phyloP scores from a whole-genome alignment of 495 filamentous ascomycete genomes.

The Lasiosphaeris hirsuta region DNA sequence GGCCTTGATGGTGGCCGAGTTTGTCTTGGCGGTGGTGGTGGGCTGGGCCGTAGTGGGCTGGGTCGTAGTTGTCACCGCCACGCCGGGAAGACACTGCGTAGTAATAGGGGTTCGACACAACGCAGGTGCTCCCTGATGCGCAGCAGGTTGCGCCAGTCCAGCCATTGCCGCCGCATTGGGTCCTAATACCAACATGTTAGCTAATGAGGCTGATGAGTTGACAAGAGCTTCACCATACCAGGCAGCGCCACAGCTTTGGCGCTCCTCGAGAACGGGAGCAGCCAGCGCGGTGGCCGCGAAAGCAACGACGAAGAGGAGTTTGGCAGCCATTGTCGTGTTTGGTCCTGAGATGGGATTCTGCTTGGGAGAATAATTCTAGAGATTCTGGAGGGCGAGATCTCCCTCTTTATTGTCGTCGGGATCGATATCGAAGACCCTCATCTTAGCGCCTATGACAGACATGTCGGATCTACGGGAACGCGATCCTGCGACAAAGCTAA shows the following conservation, averaged over 20 bases:
- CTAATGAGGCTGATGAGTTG: neutral
- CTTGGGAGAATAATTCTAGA: neutral
- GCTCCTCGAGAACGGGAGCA: conserved; percentile 40
- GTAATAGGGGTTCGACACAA: conserved; percentile 45
- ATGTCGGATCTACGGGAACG: conserved; percentile 28
- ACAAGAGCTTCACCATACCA: conserved; percentile 27
- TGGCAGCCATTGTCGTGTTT: conserved; percentile 24
- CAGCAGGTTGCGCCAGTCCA: conserved; percentile 50
- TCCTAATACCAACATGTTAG: conserved; percentile 30
- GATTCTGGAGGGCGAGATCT: neutral
- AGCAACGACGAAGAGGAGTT: conserved; percentile 29
- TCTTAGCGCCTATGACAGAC: neutral
- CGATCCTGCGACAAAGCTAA: conserved; percentile 5
- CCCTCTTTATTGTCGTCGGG: neutral
- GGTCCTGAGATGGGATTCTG: conserved; percentile 1
- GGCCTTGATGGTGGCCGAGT: conserved; percentile 1
- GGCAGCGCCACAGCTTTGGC: conserved; percentile 32
- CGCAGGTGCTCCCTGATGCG: conserved; percentile 41
- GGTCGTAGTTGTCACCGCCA: conserved; percentile 20
- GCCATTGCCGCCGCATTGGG: conserved; percentile 50
- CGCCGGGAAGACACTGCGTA: conserved; percentile 44
- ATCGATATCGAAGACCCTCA: too few relatives aligned
- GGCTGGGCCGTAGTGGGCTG: neutral
- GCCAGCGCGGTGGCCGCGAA: conserved; percentile 36
- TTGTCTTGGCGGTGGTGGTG: conserved; percentile 16